Evolutionary conservation across 106 monocot species (phyloP), one percentile per base, ranked within the genome.

Genomic region (Apostasia ramifera): DNA sequence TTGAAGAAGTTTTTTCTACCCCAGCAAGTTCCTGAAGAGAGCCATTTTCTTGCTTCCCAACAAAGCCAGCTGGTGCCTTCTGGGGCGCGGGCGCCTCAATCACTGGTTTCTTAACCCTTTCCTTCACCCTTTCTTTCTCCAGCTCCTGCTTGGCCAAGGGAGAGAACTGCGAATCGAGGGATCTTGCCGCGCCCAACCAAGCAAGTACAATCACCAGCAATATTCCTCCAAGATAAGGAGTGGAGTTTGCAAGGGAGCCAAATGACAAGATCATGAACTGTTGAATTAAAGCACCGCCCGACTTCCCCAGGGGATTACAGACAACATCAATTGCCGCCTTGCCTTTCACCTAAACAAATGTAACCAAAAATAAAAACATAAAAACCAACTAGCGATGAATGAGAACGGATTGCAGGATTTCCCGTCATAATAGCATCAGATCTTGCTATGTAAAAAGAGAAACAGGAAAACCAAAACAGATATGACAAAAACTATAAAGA

Each of bases 251-350:
- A 6, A 97, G 92, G 11, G 97, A 97, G 4, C 97, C 97, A 46
- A 97, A 97, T 59, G 92, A 73, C 69, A 97, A 71, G 47, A 97
- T 97, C 97, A 97, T 97, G 75, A 97, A 97, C 46, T 97, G 92
- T 57, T 97, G 97, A 71, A 97, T 97, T 58, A 97, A 70, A 3
- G 97, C 97, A 6, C 97, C 92, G 53, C 97, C 92, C 40, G 97
- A 97, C 63, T 97, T 97, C 39, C 97, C 97, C 76, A 97, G 78
- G n/a, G 97, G 97, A 64, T 97, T 97, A 85, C 97, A 97, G 43
- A 97, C 97, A 61, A 97, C 97, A 74, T 97, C 97, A 57, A 97
- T 97, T 3, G 92, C 92, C 11, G 97, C 97, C 64, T 97, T 97
- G 47, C 97, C 97, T 71, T 97, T 92, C 15, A 97, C 92, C 97